A percentile compares a stretch with the other conserved stretches of the same genome.
Evolutionary conservation across 805 yeast genomes (phyloP).

Genomic region (Saccharomycopsis fermentans): DNA sequence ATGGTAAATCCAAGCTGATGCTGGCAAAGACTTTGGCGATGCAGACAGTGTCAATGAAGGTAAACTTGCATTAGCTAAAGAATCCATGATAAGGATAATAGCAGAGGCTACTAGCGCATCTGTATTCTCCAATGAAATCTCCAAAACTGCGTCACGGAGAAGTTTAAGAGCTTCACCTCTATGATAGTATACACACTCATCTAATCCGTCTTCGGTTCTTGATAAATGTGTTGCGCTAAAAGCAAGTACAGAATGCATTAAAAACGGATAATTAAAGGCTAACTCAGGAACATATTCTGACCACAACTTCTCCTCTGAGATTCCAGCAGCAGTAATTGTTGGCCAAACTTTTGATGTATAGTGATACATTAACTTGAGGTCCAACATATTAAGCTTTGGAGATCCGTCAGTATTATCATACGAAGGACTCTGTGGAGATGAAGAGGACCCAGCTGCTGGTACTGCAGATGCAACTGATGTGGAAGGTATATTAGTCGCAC

Average conservation of each 20-base stretch:
- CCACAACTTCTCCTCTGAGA: constrained; percentile 81
- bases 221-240: constrained; percentile 89
- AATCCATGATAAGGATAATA: constrained; percentile 80
- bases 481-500: background rate
- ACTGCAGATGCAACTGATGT: background rate
- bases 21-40: constrained; percentile 51
- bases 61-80: constrained; percentile 81
- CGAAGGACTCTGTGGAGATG: background rate
- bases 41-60: constrained; percentile 22
- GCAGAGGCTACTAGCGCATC: constrained; percentile 94
- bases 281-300: constrained; percentile 76
- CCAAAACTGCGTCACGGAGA: constrained; percentile 75
- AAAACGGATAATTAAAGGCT: constrained; percentile 78
- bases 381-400: constrained; percentile 50
- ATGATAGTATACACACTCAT: constrained; percentile 75
- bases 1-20: constrained; percentile 95
- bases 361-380: constrained; percentile 76
- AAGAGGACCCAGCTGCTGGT: background rate
- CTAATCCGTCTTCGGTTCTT: constrained; percentile 63
- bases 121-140: constrained; percentile 74
- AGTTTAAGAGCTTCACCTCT: constrained; percentile 78
- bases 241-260: constrained; percentile 87
- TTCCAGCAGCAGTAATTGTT: constrained; percentile 85
- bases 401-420: constrained; percentile 10
- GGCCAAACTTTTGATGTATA: constrained; percentile 77